A percentile compares a stretch with the other conserved stretches of the same genome.
phyloP scores from a whole-genome alignment of 2,329 filamentous ascomycete genomes.

The Botryotinia calthae region DNA sequence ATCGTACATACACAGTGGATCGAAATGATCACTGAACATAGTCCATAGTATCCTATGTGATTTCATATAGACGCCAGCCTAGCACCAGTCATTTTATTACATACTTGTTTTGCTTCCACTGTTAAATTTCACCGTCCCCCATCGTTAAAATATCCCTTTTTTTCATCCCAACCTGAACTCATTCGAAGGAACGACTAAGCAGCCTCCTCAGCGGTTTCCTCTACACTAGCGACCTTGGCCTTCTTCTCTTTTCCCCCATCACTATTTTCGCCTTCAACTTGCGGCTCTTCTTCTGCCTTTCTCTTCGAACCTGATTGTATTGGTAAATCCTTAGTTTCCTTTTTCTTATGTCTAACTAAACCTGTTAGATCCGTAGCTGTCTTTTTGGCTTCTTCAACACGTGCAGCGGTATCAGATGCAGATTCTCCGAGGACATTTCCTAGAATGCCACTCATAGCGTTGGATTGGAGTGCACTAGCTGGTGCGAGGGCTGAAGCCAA shows the following conservation, averaged over 20 bases:
- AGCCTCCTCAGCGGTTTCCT: constrained; percentile 20
- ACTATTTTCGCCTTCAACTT: constrained; percentile 22
- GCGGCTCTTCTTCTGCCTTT: constrained; percentile 49
- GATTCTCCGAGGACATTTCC: constrained; percentile 63
- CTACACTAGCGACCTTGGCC: constrained; percentile 31
- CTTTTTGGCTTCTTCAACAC: constrained; percentile 63
- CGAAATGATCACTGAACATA: neutral
- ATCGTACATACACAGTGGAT: neutral
- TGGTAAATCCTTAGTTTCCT: constrained; percentile 39
- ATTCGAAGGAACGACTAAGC: neutral
- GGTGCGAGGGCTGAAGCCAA: constrained; percentile 45
- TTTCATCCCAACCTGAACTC: neutral
- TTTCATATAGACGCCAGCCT: neutral
- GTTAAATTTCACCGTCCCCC: neutral
- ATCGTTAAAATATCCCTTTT: neutral
- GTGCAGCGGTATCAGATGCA: constrained; percentile 57
- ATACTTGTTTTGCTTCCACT: neutral
- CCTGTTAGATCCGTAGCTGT: constrained; percentile 65
- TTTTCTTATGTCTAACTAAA: constrained; percentile 68
- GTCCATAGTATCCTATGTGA: neutral
- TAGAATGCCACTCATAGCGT: constrained; percentile 56
- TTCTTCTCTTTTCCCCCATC: constrained; percentile 36
- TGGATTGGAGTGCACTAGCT: constrained; percentile 32
- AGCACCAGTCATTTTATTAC: neutral
- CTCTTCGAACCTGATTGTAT: constrained; percentile 49